Conservation (phyloP, 169 alveolate genomes). For the Cryptosporidium ryanae region DNA sequence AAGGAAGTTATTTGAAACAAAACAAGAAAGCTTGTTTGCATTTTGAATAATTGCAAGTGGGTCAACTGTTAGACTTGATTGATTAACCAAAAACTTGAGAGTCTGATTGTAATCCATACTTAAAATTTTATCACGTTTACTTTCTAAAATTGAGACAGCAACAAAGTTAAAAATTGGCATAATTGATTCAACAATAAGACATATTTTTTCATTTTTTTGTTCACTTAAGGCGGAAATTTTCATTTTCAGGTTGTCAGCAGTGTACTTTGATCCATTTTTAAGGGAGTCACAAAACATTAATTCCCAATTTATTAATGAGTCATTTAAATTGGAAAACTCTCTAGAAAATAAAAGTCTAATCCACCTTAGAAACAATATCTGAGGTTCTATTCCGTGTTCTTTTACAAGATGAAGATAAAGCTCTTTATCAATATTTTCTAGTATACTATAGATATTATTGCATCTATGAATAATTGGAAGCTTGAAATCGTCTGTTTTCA, state of each 20-base stretch:
- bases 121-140: background rate
- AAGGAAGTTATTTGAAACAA: background rate
- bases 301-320: conserved; percentile 66
- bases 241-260: background rate
- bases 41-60: conserved; percentile 19
- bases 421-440: conserved; percentile 76
- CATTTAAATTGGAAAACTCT: conserved; percentile 75
- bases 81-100: conserved; percentile 43
- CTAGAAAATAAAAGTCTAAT: conserved; percentile 85
- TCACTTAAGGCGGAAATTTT: background rate
- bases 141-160: conserved; percentile 24
- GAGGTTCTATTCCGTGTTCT: conserved; percentile 68
- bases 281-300: conserved; percentile 42
- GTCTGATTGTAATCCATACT: conserved; percentile 37
- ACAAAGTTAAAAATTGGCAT: conserved; percentile 61
- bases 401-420: conserved; percentile 12
- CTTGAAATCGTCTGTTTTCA: conserved; percentile 29
- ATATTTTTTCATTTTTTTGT: conserved; percentile 12
- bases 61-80: conserved; percentile 23
- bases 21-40: conserved; percentile 21
- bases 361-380: conserved; percentile 79
- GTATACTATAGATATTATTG: conserved; percentile 77
- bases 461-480: conserved; percentile 83
- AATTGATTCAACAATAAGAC: conserved; percentile 19
- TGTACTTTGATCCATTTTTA: background rate